Conservation (phyloP, 2,329 filamentous ascomycete genomes). For the Leptographium flavum region DNA sequence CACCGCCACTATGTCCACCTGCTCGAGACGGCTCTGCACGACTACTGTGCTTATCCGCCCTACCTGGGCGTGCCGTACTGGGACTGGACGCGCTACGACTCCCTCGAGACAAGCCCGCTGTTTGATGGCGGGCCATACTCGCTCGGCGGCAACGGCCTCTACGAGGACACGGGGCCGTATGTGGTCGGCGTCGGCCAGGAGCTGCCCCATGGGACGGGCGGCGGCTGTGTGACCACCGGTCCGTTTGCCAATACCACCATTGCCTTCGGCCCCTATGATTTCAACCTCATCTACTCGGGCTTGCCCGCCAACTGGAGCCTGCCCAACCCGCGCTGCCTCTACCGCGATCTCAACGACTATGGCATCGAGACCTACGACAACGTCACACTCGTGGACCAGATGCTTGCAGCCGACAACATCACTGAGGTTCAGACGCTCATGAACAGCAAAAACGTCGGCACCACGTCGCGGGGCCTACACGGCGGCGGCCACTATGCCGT, state of each 20-base stretch:
- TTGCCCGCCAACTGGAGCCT: background rate
- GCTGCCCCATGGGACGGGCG: background rate
- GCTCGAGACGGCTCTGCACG: background rate
- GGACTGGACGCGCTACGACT: background rate
- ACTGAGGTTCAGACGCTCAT: conserved; percentile 19
- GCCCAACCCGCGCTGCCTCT: conserved; percentile 23
- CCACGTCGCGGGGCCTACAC: conserved; percentile 27
- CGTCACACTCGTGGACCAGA: conserved; percentile 17
- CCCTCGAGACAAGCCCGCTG: background rate
- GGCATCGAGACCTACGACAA: conserved; percentile 7
- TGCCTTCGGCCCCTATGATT: background rate
- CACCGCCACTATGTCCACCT: background rate
- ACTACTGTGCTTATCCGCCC: background rate
- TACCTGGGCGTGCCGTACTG: background rate
- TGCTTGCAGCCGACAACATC: conserved; percentile 19
- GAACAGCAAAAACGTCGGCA: conserved; percentile 20
- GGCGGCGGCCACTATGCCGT: conserved; percentile 24
- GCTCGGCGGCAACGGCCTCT: background rate
- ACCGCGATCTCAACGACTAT: conserved; percentile 22
- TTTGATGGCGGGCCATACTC: background rate
- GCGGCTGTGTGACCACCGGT: background rate
- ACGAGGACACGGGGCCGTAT: background rate
- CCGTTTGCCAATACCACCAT: background rate
- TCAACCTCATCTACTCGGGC: background rate
- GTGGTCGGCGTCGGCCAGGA: background rate